Evolutionary conservation across 2,329 filamentous ascomycete species (phyloP), one percentile per base, ranked within the genome.

Genomic region (Aspergillus neoniger): DNA sequence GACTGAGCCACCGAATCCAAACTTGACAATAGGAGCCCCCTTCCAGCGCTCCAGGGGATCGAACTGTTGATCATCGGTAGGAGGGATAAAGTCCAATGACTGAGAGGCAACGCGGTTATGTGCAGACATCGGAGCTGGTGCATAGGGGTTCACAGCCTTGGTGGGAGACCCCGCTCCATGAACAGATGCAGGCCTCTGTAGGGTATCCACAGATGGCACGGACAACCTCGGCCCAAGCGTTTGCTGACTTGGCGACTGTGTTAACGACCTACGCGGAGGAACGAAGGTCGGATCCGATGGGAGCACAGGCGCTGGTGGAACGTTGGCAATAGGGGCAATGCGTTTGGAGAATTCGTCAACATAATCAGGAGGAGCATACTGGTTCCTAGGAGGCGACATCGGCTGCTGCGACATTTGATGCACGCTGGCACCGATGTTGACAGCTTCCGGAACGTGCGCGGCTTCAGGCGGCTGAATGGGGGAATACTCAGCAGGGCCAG

Each of bases 31-130:
- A 0, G 96, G 95, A 12, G 86, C 85, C 3, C 96, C 96, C 77
- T 90, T 92, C 95, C 95, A 99, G 66, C 95, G 85, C 73, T 96
- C 85, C 6, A 99, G 80, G 2, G 88, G 87, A 77, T 99, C 95
- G 17, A 86, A 78, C 69, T 81, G 79, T 39, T 81, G 80, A 50
- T 85, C 85, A 65, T 82, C 86, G 51, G 77, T 78, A 4, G 86
- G 86, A 5, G 79, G 68, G 55, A 88, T 82, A 62, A 85, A 87
- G 19, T 82, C 79, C 15, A 86, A 74, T 23, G 83, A 80, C 25
- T 80, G 76, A 14, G 81, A 82, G 44, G 80, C 76, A 49, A 80
- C 77, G 39, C 76, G 74, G 30, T 73, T 73, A 41, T 77, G 76
- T 12, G 71, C 67, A 28, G 72, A 63, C 6, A 66, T 63, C 38